Percentiles rank a stretch among this genome's conserved stretches.
Evolutionary conservation across 202 grass and related monocot species (phyloP).

Genomic region (Schoenoplectus tabernaemontani): DNA sequence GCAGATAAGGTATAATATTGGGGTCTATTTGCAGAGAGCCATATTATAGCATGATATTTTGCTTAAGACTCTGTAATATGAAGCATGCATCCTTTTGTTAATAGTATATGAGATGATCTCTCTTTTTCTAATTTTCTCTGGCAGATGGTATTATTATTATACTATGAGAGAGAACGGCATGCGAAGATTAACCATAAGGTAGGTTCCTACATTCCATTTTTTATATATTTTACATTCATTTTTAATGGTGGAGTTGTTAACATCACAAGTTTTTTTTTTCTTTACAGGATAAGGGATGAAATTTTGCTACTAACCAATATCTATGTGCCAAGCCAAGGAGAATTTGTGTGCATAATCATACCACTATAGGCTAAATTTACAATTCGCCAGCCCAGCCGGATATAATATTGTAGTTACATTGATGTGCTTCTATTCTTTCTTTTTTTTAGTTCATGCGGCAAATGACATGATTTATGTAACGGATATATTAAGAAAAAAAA

Average conservation of each 20-base stretch:
- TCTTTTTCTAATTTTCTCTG: not conserved
- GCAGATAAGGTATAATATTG: not conserved
- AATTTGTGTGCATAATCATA: conserved; percentile 11
- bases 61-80: not conserved
- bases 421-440: conserved; percentile 6
- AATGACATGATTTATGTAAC: conserved; percentile 7
- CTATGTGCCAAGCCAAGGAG: not conserved
- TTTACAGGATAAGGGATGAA: conserved; percentile 22
- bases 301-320: conserved; percentile 25
- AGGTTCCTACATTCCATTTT: not conserved
- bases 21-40: not conserved
- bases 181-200: conserved; percentile 16
- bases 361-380: conserved; percentile 4
- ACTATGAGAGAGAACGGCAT: not conserved
- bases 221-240: not conserved
- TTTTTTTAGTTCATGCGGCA: conserved; percentile 4
- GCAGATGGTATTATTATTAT: conserved; percentile 14
- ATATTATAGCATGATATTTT: not conserved
- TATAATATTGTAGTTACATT: not conserved
- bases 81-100: not conserved
- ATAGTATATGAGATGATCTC: not conserved
- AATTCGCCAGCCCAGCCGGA: not conserved
- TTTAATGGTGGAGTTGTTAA: not conserved
- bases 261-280: not conserved
- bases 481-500: conserved; percentile 6